Evolutionary conservation across 2,329 filamentous ascomycete species (phyloP), one percentile per base, ranked within the genome.

Genomic region (Pleurostoma richardsiae): DNA sequence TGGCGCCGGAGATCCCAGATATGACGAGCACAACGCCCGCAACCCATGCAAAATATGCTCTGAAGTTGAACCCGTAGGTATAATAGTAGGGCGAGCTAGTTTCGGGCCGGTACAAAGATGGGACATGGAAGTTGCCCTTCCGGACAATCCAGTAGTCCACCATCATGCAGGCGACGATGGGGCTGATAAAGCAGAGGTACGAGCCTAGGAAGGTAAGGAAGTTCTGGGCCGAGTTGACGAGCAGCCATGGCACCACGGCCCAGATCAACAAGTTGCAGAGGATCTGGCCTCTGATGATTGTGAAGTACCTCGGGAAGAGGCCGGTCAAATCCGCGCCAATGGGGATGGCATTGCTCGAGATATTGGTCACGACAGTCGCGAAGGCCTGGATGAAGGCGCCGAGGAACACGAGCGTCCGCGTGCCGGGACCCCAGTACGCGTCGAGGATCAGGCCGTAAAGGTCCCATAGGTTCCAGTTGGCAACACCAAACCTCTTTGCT

Each of bases 391-490:
- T 48, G n/a, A 29, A 36, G 6, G 46, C 46, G 6, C 41, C 42
- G 6, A 48, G n/a, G 6, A 48, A 48, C 4, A 48, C 38, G 10
- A 31, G 11, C 0, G 46, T 10, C 38, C 46, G 11, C 5, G 46
- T 42, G 8, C 39, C 42, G 6, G 46, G 46, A 4, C 46, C 19
- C 46, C 42, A 45, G 29, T 48, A 48, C 11, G 40, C 38, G 39
- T 45, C 42, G 10, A 48, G 42, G 10, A 48, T 39, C 19, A 36
- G 33, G 7, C 29, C 36, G 10, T 46, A 46, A 8, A 49, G 44
- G 39, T 48, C 46, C 46, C 46, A 48, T 4, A 48, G n/a, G 39
- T 48, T 48, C 46, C 46, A 48, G 39, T 45, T 40, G 3, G 39
- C 39, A 8, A 43, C 46, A 29, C 42, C 38, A 26, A 48, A 48